Percentiles rank a stretch among this genome's conserved stretches.
These are phyloP conservation scores for Phylloporus sp. DNA, from an alignment of 768 basidiomycete species.

Conservation along the genomic window DNA sequence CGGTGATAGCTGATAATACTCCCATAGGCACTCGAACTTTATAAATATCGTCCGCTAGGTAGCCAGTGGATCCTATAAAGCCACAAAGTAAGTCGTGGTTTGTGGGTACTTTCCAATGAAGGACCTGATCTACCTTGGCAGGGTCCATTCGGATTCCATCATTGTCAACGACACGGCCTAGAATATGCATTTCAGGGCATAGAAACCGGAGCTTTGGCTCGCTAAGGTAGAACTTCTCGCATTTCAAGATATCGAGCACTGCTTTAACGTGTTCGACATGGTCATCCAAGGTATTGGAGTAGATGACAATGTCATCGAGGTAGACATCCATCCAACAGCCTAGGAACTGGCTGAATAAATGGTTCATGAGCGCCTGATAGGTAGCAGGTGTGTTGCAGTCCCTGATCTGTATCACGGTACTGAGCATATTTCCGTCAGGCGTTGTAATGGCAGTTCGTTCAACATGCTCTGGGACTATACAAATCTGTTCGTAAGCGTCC, in stretches of 20 bases:
- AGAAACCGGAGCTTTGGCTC: slow-evolving; percentile 33
- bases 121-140: slow-evolving; percentile 35
- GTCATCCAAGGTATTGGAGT: slow-evolving; percentile 17
- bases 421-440: slow-evolving; percentile 34
- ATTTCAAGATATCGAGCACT: slow-evolving; percentile 32
- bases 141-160: slow-evolving; percentile 41
- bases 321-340: slow-evolving; percentile 2
- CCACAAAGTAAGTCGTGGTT: background rate
- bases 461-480: slow-evolving; percentile 1
- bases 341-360: background rate
- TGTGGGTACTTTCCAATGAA: slow-evolving; percentile 7
- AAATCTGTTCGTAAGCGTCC: slow-evolving; percentile 21
- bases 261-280: slow-evolving; percentile 28
- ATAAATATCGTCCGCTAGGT: slow-evolving; percentile 4
- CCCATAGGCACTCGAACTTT: background rate
- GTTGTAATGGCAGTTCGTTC: slow-evolving; percentile 34
- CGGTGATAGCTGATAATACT: background rate
- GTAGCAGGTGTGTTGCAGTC: slow-evolving; percentile 41
- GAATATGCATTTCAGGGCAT: slow-evolving; percentile 24
- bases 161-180: slow-evolving; percentile 35
- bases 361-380: slow-evolving; percentile 31
- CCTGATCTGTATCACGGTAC: slow-evolving; percentile 3
- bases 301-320: slow-evolving; percentile 4
- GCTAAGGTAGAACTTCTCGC: slow-evolving; percentile 36
- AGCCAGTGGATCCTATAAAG: background rate